Evolutionary conservation across 2,329 filamentous ascomycete species (phyloP), one percentile per base, ranked within the genome.

Genomic region (Elsinoe perseae): DNA sequence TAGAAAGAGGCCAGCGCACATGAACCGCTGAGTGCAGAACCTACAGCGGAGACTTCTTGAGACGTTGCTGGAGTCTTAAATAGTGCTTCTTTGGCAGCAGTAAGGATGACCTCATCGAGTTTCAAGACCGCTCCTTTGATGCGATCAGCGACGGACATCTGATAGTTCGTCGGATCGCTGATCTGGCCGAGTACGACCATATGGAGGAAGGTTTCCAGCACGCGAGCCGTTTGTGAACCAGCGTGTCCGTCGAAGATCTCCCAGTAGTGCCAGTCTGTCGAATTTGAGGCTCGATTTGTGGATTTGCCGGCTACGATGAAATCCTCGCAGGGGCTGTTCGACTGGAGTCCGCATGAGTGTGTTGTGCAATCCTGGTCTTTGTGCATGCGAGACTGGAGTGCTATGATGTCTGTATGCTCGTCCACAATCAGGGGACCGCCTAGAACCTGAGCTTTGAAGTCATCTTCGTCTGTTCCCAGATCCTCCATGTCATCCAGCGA

Each of bases 1-100:
- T 81, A 86, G 1, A 85, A 69, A 0, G 82, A 75, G 1, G 87
- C 71, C 1, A 86, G 70, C 9, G 84, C 84, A 61, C 83, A 86
- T 3, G 82, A 85, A 4, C 84, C 83, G 1, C 76, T 69, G 53
- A 73, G 72, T 1, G 71, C 74, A 28, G 71, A 67, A 0, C 64
- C 64, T 1, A 75, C 65, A 2, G 63, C 62, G 2, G 59, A 54
- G 6, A 66, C 59, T 3, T 58, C 61, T 2, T 65, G 69, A 52
- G 67, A 66, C 14, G 64, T 60, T 18, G 18, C 58, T 57, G 27
- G 43, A 18, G 25, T 59, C 42, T n/a, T 48, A 9, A 48, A 12
- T n/a, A 64, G 40, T n/a, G 57, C 60, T 30, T 62, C 57, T 10
- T 59, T 53, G n/a, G 61, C 63, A 3, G 52, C 16, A 1, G 61